Conservation (phyloP, 2,329 filamentous ascomycete species). For the Aspergillus neoniger region DNA sequence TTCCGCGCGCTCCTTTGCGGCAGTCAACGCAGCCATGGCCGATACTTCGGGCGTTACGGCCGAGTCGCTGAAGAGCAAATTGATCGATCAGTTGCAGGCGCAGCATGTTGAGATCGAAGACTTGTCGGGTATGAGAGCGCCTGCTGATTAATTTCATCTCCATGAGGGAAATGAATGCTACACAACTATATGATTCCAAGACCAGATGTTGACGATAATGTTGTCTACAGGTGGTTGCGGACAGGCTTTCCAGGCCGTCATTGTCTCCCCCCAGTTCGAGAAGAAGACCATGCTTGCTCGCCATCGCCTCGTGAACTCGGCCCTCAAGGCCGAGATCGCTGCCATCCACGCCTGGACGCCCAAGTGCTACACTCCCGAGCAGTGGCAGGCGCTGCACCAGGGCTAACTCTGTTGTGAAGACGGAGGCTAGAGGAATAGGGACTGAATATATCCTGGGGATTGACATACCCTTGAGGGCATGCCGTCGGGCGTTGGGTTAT, state of each 20-base stretch:
- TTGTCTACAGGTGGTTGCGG: slow-evolving; percentile 63
- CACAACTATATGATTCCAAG: neutral
- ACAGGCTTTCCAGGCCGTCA: slow-evolving; percentile 69
- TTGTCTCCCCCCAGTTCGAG: slow-evolving; percentile 69
- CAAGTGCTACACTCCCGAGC: slow-evolving; percentile 87
- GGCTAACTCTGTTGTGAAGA: neutral
- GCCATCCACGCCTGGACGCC: slow-evolving; percentile 93
- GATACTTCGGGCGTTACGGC: slow-evolving; percentile 68
- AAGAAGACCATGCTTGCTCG: slow-evolving; percentile 77
- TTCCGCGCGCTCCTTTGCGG: slow-evolving; percentile 35
- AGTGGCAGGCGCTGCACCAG: slow-evolving; percentile 72
- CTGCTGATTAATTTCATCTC: slow-evolving; percentile 9
- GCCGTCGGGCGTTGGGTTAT: slow-evolving; percentile 18
- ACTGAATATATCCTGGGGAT: slow-evolving; percentile 19
- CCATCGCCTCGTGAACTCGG: slow-evolving; percentile 81
- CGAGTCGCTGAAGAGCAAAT: slow-evolving; percentile 66
- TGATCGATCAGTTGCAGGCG: slow-evolving; percentile 71
- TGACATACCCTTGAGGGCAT: slow-evolving; percentile 15
- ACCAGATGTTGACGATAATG: neutral
- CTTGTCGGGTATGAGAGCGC: slow-evolving; percentile 70
- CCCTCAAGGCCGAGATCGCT: slow-evolving; percentile 83
- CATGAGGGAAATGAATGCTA: neutral
- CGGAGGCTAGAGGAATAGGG: neutral
- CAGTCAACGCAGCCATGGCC: slow-evolving; percentile 44
- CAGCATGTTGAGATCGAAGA: slow-evolving; percentile 85